Conservation (phyloP, 2,329 filamentous ascomycete genomes). For the Tricladium varicosporioides region DNA sequence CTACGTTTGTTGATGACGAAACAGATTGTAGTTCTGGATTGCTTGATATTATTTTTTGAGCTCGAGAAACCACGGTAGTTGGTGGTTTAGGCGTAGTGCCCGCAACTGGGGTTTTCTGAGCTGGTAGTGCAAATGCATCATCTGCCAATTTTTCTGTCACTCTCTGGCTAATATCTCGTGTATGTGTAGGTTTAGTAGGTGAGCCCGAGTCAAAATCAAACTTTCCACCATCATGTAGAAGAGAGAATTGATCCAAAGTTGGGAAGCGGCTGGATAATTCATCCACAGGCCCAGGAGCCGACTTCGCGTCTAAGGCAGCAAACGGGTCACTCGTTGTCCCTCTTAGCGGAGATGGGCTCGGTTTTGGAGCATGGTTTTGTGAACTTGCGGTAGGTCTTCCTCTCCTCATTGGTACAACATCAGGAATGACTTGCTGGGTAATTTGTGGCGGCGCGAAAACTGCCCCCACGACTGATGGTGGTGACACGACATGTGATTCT, state of each 20-base stretch:
- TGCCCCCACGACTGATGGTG: conserved; percentile 67
- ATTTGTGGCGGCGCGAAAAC: conserved; percentile 75
- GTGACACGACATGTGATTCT: conserved; percentile 46
- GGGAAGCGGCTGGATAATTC: conserved; percentile 86
- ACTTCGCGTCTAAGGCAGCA: conserved; percentile 76
- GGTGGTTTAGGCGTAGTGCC: conserved; percentile 17
- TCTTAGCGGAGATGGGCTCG: conserved; percentile 66
- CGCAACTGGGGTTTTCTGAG: conserved; percentile 14
- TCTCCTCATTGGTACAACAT: conserved; percentile 91
- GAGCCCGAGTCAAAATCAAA: conserved; percentile 75
- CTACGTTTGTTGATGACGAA: conserved; percentile 41
- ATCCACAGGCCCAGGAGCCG: conserved; percentile 57
- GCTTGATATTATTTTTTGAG: conserved; percentile 62
- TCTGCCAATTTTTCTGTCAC: conserved; percentile 78
- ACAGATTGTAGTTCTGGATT: conserved; percentile 55
- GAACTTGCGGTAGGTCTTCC: conserved; percentile 65
- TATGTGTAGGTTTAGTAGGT: conserved; percentile 45
- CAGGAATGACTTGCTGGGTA: conserved; percentile 72
- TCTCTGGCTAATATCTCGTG: conserved; percentile 59
- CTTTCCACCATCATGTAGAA: conserved; percentile 80
- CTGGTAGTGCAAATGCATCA: conserved; percentile 65
- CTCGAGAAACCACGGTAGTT: conserved; percentile 51
- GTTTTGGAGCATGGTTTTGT: conserved; percentile 47
- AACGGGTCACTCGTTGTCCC: conserved; percentile 80
- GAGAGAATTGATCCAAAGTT: conserved; percentile 86